These are phyloP conservation scores for Hypoxylon perforatum DNA, from an alignment of 495 filamentous ascomycete genomes.

Conservation along the genomic window DNA sequence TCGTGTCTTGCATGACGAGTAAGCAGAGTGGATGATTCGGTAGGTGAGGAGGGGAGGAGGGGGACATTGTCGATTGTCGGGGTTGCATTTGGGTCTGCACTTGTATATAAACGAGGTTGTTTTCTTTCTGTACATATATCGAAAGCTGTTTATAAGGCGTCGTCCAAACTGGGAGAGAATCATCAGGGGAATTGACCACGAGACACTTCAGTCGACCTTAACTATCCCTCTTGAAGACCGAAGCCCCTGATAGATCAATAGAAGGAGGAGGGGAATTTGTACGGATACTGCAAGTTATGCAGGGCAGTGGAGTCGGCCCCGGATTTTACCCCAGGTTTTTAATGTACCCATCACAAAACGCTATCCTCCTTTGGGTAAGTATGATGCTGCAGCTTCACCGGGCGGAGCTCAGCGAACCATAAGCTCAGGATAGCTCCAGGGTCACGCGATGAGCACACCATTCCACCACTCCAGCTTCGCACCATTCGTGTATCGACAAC, in stretches of 20 bases:
- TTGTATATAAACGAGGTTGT: not conserved
- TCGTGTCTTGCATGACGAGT: slow-evolving; percentile 26
- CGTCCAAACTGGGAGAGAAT: too few species aligned
- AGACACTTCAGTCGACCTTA: not conserved
- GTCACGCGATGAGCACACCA: slow-evolving; percentile 44
- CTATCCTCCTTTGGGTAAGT: slow-evolving; percentile 37
- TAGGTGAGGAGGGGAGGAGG: slow-evolving; percentile 35
- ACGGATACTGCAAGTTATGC: slow-evolving; percentile 9
- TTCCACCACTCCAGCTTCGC: slow-evolving; percentile 2
- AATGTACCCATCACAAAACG: slow-evolving; percentile 19
- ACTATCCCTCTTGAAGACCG: not conserved
- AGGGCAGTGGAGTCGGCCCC: slow-evolving; percentile 38
- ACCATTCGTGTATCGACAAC: slow-evolving; percentile 36
- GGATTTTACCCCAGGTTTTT: slow-evolving; percentile 46
- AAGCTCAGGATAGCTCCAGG: slow-evolving; percentile 25
- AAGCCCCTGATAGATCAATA: not conserved
- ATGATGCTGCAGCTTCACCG: slow-evolving; percentile 38
- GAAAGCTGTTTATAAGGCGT: too few species aligned
- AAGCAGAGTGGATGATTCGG: slow-evolving; percentile 31
- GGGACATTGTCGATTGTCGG: too few species aligned
- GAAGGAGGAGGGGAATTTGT: not conserved
- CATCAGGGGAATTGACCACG: too few species aligned
- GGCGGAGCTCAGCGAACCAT: slow-evolving; percentile 43
- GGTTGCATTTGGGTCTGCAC: too few species aligned
- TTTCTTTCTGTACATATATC: not conserved